These are phyloP conservation scores for Podospora conica DNA, from an alignment of 495 filamentous ascomycete genomes.

Conservation along the genomic window DNA sequence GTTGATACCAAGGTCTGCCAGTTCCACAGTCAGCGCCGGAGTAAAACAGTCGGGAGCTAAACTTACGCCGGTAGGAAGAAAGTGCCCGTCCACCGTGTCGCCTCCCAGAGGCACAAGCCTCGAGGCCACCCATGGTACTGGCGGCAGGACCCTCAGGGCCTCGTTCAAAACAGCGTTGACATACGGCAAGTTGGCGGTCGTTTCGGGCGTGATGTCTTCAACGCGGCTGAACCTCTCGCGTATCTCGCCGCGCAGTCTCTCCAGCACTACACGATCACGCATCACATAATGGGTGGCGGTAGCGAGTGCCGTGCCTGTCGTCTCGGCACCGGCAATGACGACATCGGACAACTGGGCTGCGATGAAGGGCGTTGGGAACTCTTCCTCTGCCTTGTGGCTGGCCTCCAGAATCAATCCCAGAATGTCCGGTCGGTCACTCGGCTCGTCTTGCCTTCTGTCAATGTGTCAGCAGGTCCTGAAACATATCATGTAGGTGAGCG, in stretches of 20 bases:
- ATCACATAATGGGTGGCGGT: constrained; percentile 34
- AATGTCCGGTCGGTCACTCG: constrained; percentile 19
- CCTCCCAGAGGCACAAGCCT: constrained; percentile 25
- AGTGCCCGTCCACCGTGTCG: constrained; percentile 25
- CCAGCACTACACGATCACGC: constrained; percentile 18
- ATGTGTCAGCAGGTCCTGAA: background rate
- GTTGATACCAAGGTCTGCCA: constrained; percentile 31
- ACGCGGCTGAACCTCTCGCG: constrained; percentile 30
- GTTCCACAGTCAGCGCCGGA: background rate
- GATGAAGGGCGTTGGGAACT: constrained; percentile 16
- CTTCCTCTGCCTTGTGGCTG: constrained; percentile 11
- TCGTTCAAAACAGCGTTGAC: constrained; percentile 41
- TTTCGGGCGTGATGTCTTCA: constrained; percentile 29
- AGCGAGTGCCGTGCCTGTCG: constrained; percentile 38
- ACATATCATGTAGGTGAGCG: background rate
- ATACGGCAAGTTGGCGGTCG: constrained; percentile 28
- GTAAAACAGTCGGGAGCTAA: constrained; percentile 1
- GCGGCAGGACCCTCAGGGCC: constrained; percentile 33
- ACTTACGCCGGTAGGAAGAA: constrained; percentile 33
- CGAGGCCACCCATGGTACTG: constrained; percentile 23
- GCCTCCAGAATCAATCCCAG: constrained; percentile 17
- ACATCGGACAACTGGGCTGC: constrained; percentile 24
- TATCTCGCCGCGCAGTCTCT: constrained; percentile 36
- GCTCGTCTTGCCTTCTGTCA: constrained; percentile 10
- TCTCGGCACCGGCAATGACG: constrained; percentile 44